Base-by-base conservation (phyloP, 1,284 basidiomycete species). In the Apiotrichum laibachii region DNA sequence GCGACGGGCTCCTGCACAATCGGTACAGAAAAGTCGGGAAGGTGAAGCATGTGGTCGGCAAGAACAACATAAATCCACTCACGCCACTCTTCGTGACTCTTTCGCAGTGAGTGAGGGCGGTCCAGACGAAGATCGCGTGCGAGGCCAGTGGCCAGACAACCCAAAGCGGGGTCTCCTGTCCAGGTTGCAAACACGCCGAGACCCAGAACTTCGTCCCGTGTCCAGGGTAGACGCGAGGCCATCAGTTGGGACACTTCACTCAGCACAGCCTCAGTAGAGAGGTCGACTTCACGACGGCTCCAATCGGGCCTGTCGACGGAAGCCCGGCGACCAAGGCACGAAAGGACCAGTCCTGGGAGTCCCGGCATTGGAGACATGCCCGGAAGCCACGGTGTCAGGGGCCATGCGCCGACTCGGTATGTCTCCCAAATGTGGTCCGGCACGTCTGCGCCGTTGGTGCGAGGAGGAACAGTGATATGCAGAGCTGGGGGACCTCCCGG, bases 41-140 rank as follows among this genome's bases (percentile, higher is more conserved):
- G 47, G 31, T 50, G 52, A 8, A 60, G 72, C 72, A 77, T 57
- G 54, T 75, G 70, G 56, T 78, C 77, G 59, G 77, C 70, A 22
- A 77, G 70, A 7, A 73, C 66, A 26, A 76, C 57, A 54, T 76
- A 75, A 35, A 76, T 72, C 74, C 72, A 75, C 62, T 77, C 76
- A 45, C 77, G 69, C 70, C 76, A 75, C 54, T 77, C 74, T 52
- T 73, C 68, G 48, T 75, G 69, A 10, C 67, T 60, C 42, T 64
- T 63, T 9, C 67, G 56, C 8, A 65, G 59, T 2, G 42, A 52
- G 45, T 61, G 58, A 8, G 72, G 53, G 9, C 65, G 61, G 52
- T 76, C 72, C 8, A 74, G 62, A 6, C 66, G 67, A 10, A 66
- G 59, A 18, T 60, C 55, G 16, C 74, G 60, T 5, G 73, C 76